Percentiles rank a stretch among this genome's conserved stretches.
phyloP scores from a whole-genome alignment of 352 stramenopile species.

The Phytophthora nicotianae region DNA sequence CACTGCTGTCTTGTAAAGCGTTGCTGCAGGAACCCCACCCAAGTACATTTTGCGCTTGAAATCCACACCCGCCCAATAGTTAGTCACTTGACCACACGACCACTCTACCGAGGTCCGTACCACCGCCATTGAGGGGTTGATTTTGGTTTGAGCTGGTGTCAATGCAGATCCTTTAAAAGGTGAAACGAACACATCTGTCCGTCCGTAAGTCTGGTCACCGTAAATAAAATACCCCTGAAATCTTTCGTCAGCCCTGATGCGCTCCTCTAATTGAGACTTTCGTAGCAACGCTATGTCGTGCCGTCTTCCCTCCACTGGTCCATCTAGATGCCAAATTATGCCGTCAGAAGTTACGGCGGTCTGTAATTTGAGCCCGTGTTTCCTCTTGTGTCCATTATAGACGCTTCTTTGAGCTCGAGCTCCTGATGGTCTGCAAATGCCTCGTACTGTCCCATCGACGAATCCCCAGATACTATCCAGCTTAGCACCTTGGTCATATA shows the following conservation, averaged over 20 bases:
- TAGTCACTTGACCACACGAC: too few species aligned
- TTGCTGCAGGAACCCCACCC: background rate
- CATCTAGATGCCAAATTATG: background rate
- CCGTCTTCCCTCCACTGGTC: background rate
- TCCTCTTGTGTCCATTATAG: background rate
- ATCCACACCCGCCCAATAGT: too few species aligned
- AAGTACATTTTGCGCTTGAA: slow-evolving; percentile 3
- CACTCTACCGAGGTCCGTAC: background rate
- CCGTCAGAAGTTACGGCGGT: too few species aligned
- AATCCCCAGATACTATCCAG: background rate
- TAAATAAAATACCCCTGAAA: background rate
- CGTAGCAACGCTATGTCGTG: background rate
- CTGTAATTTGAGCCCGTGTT: background rate
- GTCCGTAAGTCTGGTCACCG: background rate
- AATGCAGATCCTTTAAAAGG: too few species aligned
- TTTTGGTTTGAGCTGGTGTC: background rate
- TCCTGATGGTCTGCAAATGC: background rate
- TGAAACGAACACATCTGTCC: background rate
- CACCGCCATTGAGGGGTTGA: background rate
- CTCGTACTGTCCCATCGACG: background rate
- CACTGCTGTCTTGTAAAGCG: background rate
- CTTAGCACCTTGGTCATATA: background rate
- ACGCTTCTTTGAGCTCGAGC: background rate
- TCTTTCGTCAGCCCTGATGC: background rate
- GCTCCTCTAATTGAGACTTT: background rate